phyloP scores from a whole-genome alignment of 179 eudicot genomes.

The Amaranthus tricolor region DNA sequence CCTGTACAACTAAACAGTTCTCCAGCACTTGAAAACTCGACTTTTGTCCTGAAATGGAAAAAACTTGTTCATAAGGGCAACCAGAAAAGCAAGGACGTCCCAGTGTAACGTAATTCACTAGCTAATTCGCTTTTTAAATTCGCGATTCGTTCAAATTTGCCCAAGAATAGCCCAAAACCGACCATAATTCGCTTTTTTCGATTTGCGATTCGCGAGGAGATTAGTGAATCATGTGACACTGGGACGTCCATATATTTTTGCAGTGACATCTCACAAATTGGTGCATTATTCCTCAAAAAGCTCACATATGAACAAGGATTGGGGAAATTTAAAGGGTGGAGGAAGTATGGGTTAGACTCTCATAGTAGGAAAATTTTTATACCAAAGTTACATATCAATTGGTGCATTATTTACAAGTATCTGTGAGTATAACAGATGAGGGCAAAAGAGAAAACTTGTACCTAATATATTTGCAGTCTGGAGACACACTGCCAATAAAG shows the following conservation, averaged over 20 bases:
- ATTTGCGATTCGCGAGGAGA: no score
- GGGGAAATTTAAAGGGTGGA: neutral
- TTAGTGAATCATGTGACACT: no score
- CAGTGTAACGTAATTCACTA: no score
- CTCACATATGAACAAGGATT: neutral
- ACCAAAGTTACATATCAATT: neutral
- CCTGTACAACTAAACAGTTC: constrained; percentile 79
- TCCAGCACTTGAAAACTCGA: constrained; percentile 77
- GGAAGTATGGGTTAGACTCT: no score
- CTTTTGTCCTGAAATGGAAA: constrained; percentile 51
- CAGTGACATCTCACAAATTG: neutral
- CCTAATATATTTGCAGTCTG: constrained; percentile 86
- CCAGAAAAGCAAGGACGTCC: neutral
- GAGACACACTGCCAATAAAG: constrained; percentile 72
- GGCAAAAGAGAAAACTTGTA: constrained; percentile 18
- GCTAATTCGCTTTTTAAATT: no score
- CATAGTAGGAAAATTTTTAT: neutral
- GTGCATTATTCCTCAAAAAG: no score
- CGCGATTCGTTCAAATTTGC: no score
- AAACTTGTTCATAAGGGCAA: constrained; percentile 11
- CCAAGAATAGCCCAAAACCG: no score
- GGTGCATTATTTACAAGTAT: constrained; percentile 3
- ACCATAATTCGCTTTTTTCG: no score
- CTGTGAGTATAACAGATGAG: neutral
- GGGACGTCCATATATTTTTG: neutral